Evolutionary conservation across 2,329 filamentous ascomycete species (phyloP), one percentile per base, ranked within the genome.

Genomic region (Macrophomina pseudophaseolina): DNA sequence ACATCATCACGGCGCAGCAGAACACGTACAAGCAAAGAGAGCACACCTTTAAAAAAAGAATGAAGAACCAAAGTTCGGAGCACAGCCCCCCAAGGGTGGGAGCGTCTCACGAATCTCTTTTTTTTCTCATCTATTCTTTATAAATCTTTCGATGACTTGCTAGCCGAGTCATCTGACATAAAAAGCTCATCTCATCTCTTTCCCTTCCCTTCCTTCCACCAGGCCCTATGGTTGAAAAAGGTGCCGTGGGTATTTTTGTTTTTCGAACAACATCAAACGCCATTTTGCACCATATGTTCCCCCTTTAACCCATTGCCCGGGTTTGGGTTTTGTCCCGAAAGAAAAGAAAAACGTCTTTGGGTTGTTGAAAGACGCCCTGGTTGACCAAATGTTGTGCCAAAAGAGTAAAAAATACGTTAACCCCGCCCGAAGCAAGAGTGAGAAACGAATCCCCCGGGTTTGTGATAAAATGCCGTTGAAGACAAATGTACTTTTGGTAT

Each of bases 401-500:
- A 49, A 49, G 16, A 44, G 42, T 9, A 18, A 30, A 58, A 40
- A 58, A 60, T 46, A 60, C 56, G 40, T 32, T 60, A 46, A 60
- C 40, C 56, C 40, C 56, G 40, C 40, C 56, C 56, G 40, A 18
- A 46, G 56, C 40, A 30, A 30, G 42, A 46, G 58, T 46, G 42
- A 62, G 58, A 62, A 62, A 62, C 58, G 58, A 49, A 62, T 62
- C 58, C 58, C 23, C 23, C 23, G 23, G 23, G 23, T 23, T 23
- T 23, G 23, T 35, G 51, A 12, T 65, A 68, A 56, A 76, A 83
- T 87, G 86, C 86, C 85, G 86, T 88, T 88, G 86, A 88, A 87
- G 85, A 80, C 78, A 79, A 73, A 83, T 84, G 84, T 83, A 80
- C 81, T 44, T 44, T 82, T 83, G 82, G 81, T 80, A 84, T 87